Evolutionary conservation across 768 basidiomycete genomes (phyloP), one percentile per base, ranked within the genome.

Genomic region (Lepiota venenata): DNA sequence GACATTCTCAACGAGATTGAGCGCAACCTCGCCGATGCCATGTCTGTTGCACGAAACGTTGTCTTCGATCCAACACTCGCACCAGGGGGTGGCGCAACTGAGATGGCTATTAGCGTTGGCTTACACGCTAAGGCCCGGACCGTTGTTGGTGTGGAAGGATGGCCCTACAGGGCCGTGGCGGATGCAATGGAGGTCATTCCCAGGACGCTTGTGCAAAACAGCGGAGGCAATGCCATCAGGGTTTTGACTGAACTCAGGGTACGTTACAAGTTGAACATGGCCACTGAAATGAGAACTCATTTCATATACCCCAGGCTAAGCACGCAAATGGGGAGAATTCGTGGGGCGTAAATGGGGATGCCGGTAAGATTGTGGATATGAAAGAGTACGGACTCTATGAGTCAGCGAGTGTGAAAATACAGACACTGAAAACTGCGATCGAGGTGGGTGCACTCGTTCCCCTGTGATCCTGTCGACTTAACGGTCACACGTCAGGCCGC

Each of bases 121-220:
- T 70, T 98, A 60, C 88, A 90, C 46, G 78, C 81, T 8, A 90
- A 87, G 68, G 91, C 91, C 16, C 78, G 88, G 63, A 84, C 75
- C 43, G 78, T 97, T 56, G 85, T 85, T 14, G 95, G 96, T 12
- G 88, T 94, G 14, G 93, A 95, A 66, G 89, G 87, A 0, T 93
- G 91, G 78, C 93, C 94, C 8, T 94, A 87, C 73, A 74, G 88
- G 42, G 93, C 95, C 21, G 93, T 98, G 10, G 90, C 90, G 0
- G 96, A 98, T 61, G 94, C 97, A 29, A 87, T 98, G 81, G 96
- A 98, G 70, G 93, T 98, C 52, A 96, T 98, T 60, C 97, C 97
- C 2, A 74, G 96, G 55, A 98, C 95, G 29, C 74, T 99, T 60
- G 85, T 94, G 15, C 95, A 98, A 69, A 99, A 99, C 71, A 84